These are phyloP conservation scores for Phytopythium ostracodes DNA, from an alignment of 352 stramenopile genomes.

Conservation along the genomic window DNA sequence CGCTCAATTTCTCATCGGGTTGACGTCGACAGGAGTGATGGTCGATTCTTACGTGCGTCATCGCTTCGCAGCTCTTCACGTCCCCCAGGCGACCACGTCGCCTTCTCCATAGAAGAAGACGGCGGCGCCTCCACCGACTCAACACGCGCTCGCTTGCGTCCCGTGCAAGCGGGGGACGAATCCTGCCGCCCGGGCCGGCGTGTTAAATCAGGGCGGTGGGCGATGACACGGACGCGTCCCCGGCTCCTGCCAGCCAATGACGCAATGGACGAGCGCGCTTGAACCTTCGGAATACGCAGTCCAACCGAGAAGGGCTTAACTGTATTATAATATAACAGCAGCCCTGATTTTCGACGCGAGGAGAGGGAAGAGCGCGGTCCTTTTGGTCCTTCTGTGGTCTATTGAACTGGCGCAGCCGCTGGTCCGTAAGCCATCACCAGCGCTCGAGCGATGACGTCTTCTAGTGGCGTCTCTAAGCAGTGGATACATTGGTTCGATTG, in stretches of 20 bases:
- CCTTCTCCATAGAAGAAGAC: neutral
- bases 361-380: neutral
- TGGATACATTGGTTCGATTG: neutral
- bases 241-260: neutral
- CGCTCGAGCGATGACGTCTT: neutral
- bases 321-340: no score
- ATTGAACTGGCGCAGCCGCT: neutral
- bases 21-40: constrained; percentile 4
- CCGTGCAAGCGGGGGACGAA: neutral
- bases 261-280: constrained; percentile 1
- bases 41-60: constrained; percentile 6
- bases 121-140: neutral
- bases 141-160: neutral
- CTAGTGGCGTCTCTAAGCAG: neutral
- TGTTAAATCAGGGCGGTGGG: neutral
- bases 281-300: constrained; percentile 5
- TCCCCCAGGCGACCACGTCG: neutral
- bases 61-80: neutral
- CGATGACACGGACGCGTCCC: constrained; percentile 3
- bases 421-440: neutral
- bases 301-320: neutral
- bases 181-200: neutral
- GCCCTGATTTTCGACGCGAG: neutral
- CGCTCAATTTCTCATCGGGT: neutral
- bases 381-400: neutral